phyloP scores from a whole-genome alignment of 2,329 filamentous ascomycete species.

The Lasiodiplodia theobromae region DNA sequence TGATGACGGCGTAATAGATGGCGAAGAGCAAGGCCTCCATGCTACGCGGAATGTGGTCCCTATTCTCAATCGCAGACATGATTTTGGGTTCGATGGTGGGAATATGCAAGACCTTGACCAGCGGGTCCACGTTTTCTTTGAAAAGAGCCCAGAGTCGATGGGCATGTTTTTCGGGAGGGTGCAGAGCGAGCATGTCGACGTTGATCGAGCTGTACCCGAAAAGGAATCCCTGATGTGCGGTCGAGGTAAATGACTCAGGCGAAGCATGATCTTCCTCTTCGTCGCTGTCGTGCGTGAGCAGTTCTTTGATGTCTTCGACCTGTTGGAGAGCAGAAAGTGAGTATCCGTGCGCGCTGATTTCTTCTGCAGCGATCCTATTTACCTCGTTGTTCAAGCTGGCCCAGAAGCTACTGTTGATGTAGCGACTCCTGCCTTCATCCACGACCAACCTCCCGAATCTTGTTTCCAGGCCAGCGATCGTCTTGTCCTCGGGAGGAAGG shows the following conservation, averaged over 20 bases:
- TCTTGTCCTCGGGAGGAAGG: slow-evolving; percentile 36
- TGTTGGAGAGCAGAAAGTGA: slow-evolving; percentile 37
- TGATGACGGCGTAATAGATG: slow-evolving; percentile 67
- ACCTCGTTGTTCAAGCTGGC: slow-evolving; percentile 78
- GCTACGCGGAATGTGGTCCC: slow-evolving; percentile 64
- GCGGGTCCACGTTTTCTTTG: slow-evolving; percentile 75
- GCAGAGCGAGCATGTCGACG: slow-evolving; percentile 69
- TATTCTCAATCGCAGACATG: slow-evolving; percentile 65
- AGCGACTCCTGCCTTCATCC: slow-evolving; percentile 73
- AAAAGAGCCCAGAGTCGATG: slow-evolving; percentile 74
- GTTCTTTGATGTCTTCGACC: slow-evolving; percentile 68
- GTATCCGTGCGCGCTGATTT: not conserved
- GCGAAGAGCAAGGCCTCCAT: slow-evolving; percentile 67
- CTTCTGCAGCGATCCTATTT: slow-evolving; percentile 33
- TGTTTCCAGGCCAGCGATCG: slow-evolving; percentile 51
- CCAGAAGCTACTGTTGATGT: slow-evolving; percentile 81
- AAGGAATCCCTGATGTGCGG: slow-evolving; percentile 71
- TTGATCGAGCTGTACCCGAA: slow-evolving; percentile 76
- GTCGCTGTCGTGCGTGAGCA: slow-evolving; percentile 68
- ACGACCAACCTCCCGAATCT: slow-evolving; percentile 74
- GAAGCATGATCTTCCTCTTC: slow-evolving; percentile 63
- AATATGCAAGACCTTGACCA: slow-evolving; percentile 75
- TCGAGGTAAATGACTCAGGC: slow-evolving; percentile 42
- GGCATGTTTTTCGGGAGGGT: slow-evolving; percentile 71
- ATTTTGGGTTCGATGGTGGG: slow-evolving; percentile 70